Percentiles rank a stretch among this genome's conserved stretches.
Evolutionary conservation across 2,329 filamentous ascomycete genomes (phyloP).

Genomic region (Pyricularia sp.): DNA sequence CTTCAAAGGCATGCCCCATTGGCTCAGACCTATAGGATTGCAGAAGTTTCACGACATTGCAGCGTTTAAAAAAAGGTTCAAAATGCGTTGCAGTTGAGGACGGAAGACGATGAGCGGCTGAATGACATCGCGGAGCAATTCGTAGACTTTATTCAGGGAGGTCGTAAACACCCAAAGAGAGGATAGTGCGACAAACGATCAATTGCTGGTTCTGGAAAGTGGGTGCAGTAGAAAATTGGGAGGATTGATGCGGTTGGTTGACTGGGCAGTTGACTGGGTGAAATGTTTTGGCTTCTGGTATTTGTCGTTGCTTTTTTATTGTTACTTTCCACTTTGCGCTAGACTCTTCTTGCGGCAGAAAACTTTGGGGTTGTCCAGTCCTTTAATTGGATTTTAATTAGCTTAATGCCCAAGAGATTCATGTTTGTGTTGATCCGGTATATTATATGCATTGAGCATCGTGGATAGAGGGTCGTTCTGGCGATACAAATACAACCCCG

Average conservation of each 20-base stretch:
- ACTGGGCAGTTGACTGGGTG: neutral
- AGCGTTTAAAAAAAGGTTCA: neutral
- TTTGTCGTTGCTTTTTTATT: neutral
- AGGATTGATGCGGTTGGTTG: neutral
- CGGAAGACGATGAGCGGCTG: neutral
- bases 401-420: neutral
- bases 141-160: neutral
- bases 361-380: too few species aligned
- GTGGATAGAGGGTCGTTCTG: too few species aligned
- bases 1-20: neutral
- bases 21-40: neutral
- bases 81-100: neutral
- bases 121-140: neutral
- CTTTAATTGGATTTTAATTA: too few species aligned
- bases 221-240: too few species aligned
- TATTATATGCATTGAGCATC: neutral
- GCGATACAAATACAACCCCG: too few species aligned
- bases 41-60: neutral
- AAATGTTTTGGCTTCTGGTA: neutral
- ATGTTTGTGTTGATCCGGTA: neutral
- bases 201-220: too few species aligned
- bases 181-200: too few species aligned
- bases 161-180: neutral
- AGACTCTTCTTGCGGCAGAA: too few species aligned
- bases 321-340: too few species aligned